Base-by-base conservation (phyloP, 257 asterid genomes). In the Solanum lignicaule region DNA sequence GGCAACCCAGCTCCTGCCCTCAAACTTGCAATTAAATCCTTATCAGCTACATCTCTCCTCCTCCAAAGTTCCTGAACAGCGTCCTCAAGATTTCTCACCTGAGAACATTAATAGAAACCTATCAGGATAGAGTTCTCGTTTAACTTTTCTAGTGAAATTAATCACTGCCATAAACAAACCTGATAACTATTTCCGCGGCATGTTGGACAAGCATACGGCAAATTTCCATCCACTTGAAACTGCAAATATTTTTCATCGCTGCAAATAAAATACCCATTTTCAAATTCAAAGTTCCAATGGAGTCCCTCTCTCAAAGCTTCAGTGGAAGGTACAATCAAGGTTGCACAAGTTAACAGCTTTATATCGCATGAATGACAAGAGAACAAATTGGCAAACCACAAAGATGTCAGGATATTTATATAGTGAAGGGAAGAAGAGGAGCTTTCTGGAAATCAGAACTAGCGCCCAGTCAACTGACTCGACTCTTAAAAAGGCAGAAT, bases 11-110 rank as follows among this genome's bases (percentile, higher is more conserved):
- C 98, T 87, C 94, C 98, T 71, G 94, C 98, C 91, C 99, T 94
- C 93, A 96, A 91, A 91, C 94, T 94, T 86, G 94, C 93, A 86
- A 95, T 95, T 90, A 93, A 87, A 88, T 96, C 98, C 93, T 75
- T 94, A 86, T 97, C 99, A 88, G 97, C 93, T 93, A 92, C 98
- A 83, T 96, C 98, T 92, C 95, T 96, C 90, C 98, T 94, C 89
- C 87, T 96, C 99, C 99, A 96, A 83, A 97, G 99, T 95, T 96
- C 99, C 93, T 91, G 95, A 89, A 94, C 98, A 89, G 99, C 98
- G 86, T 96, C 99, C 90, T 97, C 99, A 86, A 91, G 95, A 90
- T 90, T 92, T 85, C 93, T 92, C 88, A 97, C 90, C 99, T 97
- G 96, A 87, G 12, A 88, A 71, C 84, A 74, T 33, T 74, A 36